phyloP scores from a whole-genome alignment of 495 filamentous ascomycete species.

The Penicillium chermesinum region DNA sequence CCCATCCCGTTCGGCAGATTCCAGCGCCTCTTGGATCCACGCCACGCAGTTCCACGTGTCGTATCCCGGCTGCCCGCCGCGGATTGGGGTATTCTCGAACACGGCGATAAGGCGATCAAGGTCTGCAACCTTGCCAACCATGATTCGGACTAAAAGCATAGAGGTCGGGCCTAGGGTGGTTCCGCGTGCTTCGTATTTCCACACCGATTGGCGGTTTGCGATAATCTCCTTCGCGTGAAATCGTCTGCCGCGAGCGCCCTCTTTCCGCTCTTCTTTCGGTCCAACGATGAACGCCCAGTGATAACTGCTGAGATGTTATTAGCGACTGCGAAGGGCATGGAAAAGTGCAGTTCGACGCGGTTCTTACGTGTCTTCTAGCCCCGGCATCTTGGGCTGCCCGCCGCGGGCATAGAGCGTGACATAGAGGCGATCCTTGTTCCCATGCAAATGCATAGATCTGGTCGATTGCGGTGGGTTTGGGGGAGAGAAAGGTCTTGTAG shows the following conservation, averaged over 20 bases:
- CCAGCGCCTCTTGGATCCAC: conserved; percentile 40
- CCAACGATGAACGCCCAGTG: conserved; percentile 37
- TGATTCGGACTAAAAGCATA: conserved; percentile 40
- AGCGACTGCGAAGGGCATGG: not conserved
- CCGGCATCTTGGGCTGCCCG: conserved; percentile 29
- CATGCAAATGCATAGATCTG: not conserved
- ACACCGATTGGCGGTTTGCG: conserved; percentile 10
- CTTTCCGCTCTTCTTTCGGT: conserved; percentile 26
- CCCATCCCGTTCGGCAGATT: conserved; percentile 22
- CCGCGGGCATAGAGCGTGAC: conserved; percentile 31
- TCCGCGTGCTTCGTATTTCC: conserved; percentile 30
- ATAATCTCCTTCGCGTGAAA: conserved; percentile 28
- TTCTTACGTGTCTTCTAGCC: conserved; percentile 22
- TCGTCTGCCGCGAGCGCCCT: conserved; percentile 16
- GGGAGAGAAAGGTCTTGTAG: not conserved
- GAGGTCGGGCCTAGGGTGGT: conserved; percentile 16
- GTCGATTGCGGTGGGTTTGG: not conserved
- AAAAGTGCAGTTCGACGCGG: not conserved
- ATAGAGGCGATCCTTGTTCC: conserved; percentile 35
- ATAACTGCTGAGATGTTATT: conserved; percentile 15
- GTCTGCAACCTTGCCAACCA: conserved; percentile 41
- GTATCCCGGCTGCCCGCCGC: conserved; percentile 8
- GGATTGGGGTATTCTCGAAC: conserved; percentile 29
- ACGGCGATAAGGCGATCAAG: conserved; percentile 21
- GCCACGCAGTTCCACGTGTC: conserved; percentile 34